Evolutionary conservation across 495 filamentous ascomycete species (phyloP), one percentile per base, ranked within the genome.

Genomic region (Amniculicola lignicola): DNA sequence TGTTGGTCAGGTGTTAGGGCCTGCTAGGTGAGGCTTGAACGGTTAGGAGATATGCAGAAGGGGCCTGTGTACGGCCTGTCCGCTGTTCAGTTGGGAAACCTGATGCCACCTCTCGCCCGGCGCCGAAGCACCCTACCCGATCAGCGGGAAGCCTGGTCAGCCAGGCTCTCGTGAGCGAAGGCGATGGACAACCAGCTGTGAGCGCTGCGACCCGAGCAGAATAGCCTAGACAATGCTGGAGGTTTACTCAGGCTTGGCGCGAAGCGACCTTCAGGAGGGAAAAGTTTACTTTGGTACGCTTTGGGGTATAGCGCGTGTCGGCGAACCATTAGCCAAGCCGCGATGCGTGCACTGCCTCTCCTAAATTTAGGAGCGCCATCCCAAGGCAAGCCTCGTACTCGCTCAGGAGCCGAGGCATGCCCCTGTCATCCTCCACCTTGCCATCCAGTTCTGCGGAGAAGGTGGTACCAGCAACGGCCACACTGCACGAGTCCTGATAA

Each of bases 281-380:
- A 16, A 16, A 22, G 29, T 16, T 53, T 18, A 39, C 36, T 29
- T 33, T 12, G 24, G 18, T n/a, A 12, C 12, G 39, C 37, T 10
- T 40, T 40, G 10, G 7, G 37, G 37, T 19, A 40, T 6, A 40
- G 37, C 37, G 37, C 11, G 7, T 6, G 41, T 31, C 35, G 24
- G 35, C 23, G 44, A 43, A 35, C 42, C 35, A 55, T 55, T 42
- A 5, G 49, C 49, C 38, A 52, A 52, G 49, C 5, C 21, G 4
- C n/a, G 9, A 43, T 52, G 49, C 49, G 51, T 49, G 53, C 53
- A 57, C 53, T 29, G 53, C 53, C 53, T 48, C 41, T 23, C 10
- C 51, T 45, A 57, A 40, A n/a, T 33, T 41, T 45, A 45, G 53
- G 10, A 2, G 9, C 53, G 22, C 43, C 36, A 48, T 18, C 10